Evolutionary conservation across 345 rosid genomes (phyloP).

Genomic region (Kernera saxatilis): DNA sequence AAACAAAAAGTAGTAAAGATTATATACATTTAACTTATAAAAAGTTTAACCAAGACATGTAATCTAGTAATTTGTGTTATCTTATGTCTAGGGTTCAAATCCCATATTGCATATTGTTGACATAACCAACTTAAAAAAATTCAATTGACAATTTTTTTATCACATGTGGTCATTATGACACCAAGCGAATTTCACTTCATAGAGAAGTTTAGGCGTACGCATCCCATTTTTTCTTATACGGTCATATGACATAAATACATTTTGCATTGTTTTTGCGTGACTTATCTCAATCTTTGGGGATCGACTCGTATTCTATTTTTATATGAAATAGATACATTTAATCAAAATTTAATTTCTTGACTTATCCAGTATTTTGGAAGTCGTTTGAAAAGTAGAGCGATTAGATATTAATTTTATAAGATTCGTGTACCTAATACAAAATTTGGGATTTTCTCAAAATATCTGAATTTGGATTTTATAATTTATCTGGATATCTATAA

Average conservation of each 20-base stretch:
- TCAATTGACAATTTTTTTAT: too few species aligned
- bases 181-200: neutral
- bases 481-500: neutral
- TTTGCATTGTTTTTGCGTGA: neutral
- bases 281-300: neutral
- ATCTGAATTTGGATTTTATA: neutral
- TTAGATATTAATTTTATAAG: neutral
- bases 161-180: neutral
- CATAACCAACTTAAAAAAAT: too few species aligned
- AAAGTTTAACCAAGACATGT: too few species aligned
- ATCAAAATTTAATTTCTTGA: neutral
- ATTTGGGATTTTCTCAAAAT: constrained; percentile 20
- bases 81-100: too few species aligned
- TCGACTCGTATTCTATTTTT: neutral
- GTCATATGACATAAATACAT: neutral
- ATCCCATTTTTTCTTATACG: neutral
- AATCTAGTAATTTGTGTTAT: too few species aligned
- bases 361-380: constrained; percentile 11
- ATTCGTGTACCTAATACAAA: neutral
- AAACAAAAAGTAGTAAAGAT: too few species aligned
- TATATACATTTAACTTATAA: too few species aligned
- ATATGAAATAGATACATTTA: neutral
- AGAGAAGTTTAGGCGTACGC: too few species aligned
- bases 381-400: neutral
- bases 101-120: too few species aligned